Conservation (phyloP, 129 eudicot genomes). For the carrot (Daucus carota) region DH1_v3.0 NC_030389.2:34467001-34467500, state of each 20-base stretch:
- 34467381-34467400: slow-evolving; percentile 40
- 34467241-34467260: slow-evolving; percentile 31
- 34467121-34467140: slow-evolving; percentile 40
- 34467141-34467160: not conserved
- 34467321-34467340: slow-evolving; percentile 41
- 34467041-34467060: slow-evolving; percentile 57
- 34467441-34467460: slow-evolving; percentile 42
- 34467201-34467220: not conserved
- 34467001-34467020: slow-evolving; percentile 48
- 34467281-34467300: slow-evolving; percentile 29
- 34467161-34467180: too few relatives aligned
- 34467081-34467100: slow-evolving; percentile 65
- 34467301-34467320: slow-evolving; percentile 30
- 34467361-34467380: slow-evolving; percentile 36
- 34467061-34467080: slow-evolving; percentile 56
- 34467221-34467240: slow-evolving; percentile 37
- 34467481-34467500: slow-evolving; percentile 42
- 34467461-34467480: slow-evolving; percentile 43
- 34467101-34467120: slow-evolving; percentile 70
- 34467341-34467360: slow-evolving; percentile 28
- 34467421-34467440: slow-evolving; percentile 38
- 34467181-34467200: not conserved
- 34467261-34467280: slow-evolving; percentile 34
- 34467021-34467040: slow-evolving; percentile 52
- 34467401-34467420: slow-evolving; percentile 43